Percentiles rank a stretch among this genome's conserved stretches.
Conservation (phyloP, 768 basidiomycete species). For the Inosperma sp. region DNA sequence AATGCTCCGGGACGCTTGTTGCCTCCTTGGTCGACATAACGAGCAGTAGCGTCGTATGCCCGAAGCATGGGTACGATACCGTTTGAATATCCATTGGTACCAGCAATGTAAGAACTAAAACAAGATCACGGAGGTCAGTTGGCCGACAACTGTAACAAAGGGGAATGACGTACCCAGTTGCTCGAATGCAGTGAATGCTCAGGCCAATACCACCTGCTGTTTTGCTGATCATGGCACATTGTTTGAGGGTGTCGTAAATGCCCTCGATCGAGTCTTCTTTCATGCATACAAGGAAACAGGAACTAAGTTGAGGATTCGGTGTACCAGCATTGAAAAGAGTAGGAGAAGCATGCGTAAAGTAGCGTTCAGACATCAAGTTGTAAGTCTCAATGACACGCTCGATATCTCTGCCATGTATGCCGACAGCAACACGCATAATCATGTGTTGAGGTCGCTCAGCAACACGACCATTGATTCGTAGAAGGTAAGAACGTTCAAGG, state of each 20-base stretch:
- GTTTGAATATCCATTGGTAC: slow-evolving; percentile 98
- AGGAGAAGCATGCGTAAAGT: slow-evolving; percentile 97
- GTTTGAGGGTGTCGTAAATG: slow-evolving; percentile 98
- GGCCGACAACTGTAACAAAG: neutral
- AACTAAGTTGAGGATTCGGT: slow-evolving; percentile 89
- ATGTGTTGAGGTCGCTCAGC: slow-evolving; percentile 98
- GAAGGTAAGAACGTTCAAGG: slow-evolving; percentile 93
- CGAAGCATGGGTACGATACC: slow-evolving; percentile 99
- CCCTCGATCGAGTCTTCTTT: slow-evolving; percentile 99
- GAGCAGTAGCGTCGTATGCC: slow-evolving; percentile 95
- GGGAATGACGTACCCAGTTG: slow-evolving; percentile 64
- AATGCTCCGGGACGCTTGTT: slow-evolving; percentile 99
- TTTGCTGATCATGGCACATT: slow-evolving; percentile 98
- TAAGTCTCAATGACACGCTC: slow-evolving; percentile 89
- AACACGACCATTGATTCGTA: slow-evolving; percentile 89
- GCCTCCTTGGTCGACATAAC: slow-evolving; percentile 98
- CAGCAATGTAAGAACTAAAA: slow-evolving; percentile 91
- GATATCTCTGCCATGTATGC: slow-evolving; percentile 88
- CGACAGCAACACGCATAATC: slow-evolving; percentile 99
- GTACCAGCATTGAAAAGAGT: slow-evolving; percentile 98
- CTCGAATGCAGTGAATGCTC: slow-evolving; percentile 93
- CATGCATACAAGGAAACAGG: slow-evolving; percentile 98
- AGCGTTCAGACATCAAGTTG: slow-evolving; percentile 95
- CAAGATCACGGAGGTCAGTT: slow-evolving; percentile 1
- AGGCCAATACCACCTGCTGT: slow-evolving; percentile 98